These are phyloP conservation scores for Guadua angustifolia DNA, from an alignment of 176 grass and related monocot genomes.

Conservation along the genomic window DNA sequence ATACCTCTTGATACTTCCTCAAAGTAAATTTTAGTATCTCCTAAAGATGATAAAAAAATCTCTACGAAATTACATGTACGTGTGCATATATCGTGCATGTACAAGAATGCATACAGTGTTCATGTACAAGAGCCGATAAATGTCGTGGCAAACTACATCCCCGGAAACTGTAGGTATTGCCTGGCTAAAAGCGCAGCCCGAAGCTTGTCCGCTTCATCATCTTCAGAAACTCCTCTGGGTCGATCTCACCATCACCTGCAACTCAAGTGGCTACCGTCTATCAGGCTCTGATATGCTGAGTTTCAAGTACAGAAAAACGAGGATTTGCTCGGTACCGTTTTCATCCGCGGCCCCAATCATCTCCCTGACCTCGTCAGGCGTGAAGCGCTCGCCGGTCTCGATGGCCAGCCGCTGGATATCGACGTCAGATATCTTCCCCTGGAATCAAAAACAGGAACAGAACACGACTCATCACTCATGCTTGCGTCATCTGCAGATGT, in stretches of 20 bases:
- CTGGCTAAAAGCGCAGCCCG: slow-evolving; percentile 28
- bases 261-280: no score
- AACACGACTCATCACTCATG: no score
- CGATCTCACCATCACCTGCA: slow-evolving; percentile 84
- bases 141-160: no score
- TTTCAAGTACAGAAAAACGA: no score
- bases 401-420: slow-evolving; percentile 81
- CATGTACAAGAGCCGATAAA: no score
- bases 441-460: neutral
- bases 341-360: slow-evolving; percentile 75
- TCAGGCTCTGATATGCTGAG: no score
- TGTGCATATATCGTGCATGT: no score
- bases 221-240: slow-evolving; percentile 68
- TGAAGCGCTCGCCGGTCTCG: slow-evolving; percentile 76
- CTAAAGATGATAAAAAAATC: no score
- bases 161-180: neutral
- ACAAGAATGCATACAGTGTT: no score
- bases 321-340: slow-evolving; percentile 45
- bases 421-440: slow-evolving; percentile 79
- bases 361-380: slow-evolving; percentile 73
- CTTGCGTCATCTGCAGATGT: neutral
- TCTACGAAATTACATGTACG: no score
- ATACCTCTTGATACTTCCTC: no score
- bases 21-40: no score
- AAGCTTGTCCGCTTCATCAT: slow-evolving; percentile 81